Evolutionary conservation across 2,329 filamentous ascomycete genomes (phyloP).

Genomic region (Byssothecium circinans): DNA sequence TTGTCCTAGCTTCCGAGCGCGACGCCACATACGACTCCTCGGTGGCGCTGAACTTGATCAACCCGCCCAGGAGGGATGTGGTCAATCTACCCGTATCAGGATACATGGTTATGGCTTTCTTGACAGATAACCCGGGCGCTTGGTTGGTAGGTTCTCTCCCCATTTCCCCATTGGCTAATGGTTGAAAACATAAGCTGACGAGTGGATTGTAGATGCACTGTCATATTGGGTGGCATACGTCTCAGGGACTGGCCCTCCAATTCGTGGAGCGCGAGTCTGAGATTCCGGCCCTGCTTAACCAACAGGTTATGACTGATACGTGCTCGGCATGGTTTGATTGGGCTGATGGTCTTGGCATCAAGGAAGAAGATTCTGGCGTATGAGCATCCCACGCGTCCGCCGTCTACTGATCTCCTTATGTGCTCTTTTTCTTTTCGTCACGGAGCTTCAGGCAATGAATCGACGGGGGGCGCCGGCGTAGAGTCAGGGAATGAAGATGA

Average conservation of each 20-base stretch:
- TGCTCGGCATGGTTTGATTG: slow-evolving; percentile 20
- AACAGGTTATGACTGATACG: slow-evolving; percentile 8
- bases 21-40: slow-evolving; percentile 14
- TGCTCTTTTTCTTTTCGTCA: no score
- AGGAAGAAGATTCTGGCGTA: slow-evolving; percentile 26
- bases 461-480: no score
- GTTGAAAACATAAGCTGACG: not conserved
- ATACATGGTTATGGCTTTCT: slow-evolving; percentile 54
- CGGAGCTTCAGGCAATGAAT: no score
- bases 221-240: slow-evolving; percentile 22
- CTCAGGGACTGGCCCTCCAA: slow-evolving; percentile 48
- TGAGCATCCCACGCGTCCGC: slow-evolving; percentile 6
- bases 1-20: slow-evolving; percentile 48
- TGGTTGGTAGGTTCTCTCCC: slow-evolving; percentile 21
- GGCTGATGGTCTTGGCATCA: slow-evolving; percentile 6
- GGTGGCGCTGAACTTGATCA: slow-evolving; percentile 26
- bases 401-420: no score
- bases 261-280: slow-evolving; percentile 46
- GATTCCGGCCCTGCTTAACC: slow-evolving; percentile 12
- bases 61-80: slow-evolving; percentile 38
- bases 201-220: slow-evolving; percentile 9
- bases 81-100: slow-evolving; percentile 31
- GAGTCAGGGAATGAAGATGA: no score
- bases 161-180: not conserved
- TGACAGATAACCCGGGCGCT: slow-evolving; percentile 36